Base-by-base conservation (phyloP, 768 basidiomycete genomes). In the Russula earlei region DNA sequence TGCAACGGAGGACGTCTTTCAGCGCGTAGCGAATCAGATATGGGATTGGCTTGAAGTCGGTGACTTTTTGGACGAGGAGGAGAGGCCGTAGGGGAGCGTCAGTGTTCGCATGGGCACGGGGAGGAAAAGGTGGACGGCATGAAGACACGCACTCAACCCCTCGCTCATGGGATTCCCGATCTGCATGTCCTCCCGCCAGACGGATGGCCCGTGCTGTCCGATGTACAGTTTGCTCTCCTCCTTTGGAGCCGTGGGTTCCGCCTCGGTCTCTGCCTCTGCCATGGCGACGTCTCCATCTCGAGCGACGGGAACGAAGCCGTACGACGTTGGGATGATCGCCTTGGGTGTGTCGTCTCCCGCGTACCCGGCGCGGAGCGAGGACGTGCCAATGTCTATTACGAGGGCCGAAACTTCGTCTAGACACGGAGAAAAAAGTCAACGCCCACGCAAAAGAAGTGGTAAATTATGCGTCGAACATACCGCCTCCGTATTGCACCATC, bases 331-430 rank as follows among this genome's bases (percentile, higher is more conserved):
- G 60, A 95, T 82, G 59, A 97, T 83, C 17, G 89, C 87, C 70
- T 91, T 91, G 17, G 96, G 96, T 11, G 87, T 81, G 66, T 98
- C 96, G 71, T 98, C 95, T 44, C 96, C 96, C 11, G 96, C 95
- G 69, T 98, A 96, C 51, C 96, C 96, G 11, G 92, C 91, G 67
- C 96, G 85, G 52, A 94, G 73, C 9, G 91, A 87, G 24, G 87
- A 86, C 11, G 88, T 77, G 27, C 96, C 96, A 67, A 98, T 87
- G 74, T 99, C 96, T 36, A 99, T 74, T 22, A 98, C 96, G 50
- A 98, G 75, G 29, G 95, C 96, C 34, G 92, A 87, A n/a, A 98
- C 92, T 74, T 97, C 94, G 68, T 97, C 94, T 96, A 58, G 12
- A 24, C 3, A 34, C n/a, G 46, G 47, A 36, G 5, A 51, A 15